These are phyloP conservation scores for Striga asiatica DNA, from an alignment of 257 asterid genomes.

Conservation along the genomic window DNA sequence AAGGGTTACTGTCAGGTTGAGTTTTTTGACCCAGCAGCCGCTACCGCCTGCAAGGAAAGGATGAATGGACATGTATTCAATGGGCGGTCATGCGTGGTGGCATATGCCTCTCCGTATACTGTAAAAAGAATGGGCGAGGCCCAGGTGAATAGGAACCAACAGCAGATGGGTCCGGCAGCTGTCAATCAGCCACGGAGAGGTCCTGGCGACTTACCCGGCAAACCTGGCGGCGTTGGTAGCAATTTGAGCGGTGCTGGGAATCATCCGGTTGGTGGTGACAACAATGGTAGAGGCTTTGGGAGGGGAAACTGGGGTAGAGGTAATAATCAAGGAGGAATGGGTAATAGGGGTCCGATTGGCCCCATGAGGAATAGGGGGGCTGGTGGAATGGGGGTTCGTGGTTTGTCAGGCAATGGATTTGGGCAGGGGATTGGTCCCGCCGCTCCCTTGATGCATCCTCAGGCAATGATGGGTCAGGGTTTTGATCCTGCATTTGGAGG, in stretches of 20 bases:
- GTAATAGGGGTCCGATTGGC: conserved; percentile 30
- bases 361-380: conserved; percentile 44
- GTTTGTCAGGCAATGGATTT: too few relatives aligned
- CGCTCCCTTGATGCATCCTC: conserved; percentile 64
- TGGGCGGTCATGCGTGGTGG: conserved; percentile 74
- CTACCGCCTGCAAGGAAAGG: conserved; percentile 64
- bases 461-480: conserved; percentile 78
- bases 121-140: conserved; percentile 77
- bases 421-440: too few relatives aligned
- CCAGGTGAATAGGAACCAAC: conserved; percentile 60
- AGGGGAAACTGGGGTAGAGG: conserved; percentile 72
- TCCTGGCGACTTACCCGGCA: conserved; percentile 41
- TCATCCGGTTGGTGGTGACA: conserved; percentile 34
- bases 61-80: conserved; percentile 72
- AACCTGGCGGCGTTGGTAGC: conserved; percentile 34
- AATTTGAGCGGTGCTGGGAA: conserved; percentile 26
- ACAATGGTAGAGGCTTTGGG: conserved; percentile 47
- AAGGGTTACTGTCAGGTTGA: conserved; percentile 87
- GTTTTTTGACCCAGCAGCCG: conserved; percentile 50
- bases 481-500: conserved; percentile 78
- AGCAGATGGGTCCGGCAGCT: conserved; percentile 26
- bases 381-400: conserved; percentile 65
- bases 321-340: conserved; percentile 34
- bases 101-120: conserved; percentile 63
- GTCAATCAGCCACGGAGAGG: conserved; percentile 47